Conservation (phyloP, 306 rosid species). For the Dryas alaskensis region DNA sequence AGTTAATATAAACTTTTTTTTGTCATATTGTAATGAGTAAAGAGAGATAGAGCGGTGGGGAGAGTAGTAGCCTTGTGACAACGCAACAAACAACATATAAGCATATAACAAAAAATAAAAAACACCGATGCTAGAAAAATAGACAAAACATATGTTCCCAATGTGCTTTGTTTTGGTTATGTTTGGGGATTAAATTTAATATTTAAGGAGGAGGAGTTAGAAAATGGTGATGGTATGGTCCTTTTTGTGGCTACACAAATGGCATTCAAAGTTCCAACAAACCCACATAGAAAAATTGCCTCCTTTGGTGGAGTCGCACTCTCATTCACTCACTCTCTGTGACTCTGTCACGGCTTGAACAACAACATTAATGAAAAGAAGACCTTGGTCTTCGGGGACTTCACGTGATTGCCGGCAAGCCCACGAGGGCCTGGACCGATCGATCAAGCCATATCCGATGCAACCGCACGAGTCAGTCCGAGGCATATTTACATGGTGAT, state of each 20-base stretch:
- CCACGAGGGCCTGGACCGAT: slow-evolving; percentile 32
- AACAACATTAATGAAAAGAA: background rate
- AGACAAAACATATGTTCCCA: slow-evolving; percentile 32
- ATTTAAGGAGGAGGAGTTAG: background rate
- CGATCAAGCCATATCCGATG: background rate
- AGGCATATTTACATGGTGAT: background rate
- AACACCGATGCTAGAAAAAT: background rate
- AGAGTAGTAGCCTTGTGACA: too few species aligned
- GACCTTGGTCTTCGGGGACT: background rate
- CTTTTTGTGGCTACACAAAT: background rate
- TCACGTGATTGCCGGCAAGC: slow-evolving; percentile 44
- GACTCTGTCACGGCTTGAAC: background rate
- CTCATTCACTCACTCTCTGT: background rate
- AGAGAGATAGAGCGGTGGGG: background rate
- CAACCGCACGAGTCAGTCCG: slow-evolving; percentile 24
- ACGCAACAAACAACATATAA: background rate
- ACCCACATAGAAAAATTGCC: slow-evolving; percentile 31
- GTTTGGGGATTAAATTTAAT: slow-evolving; percentile 17
- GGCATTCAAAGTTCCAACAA: slow-evolving; percentile 21
- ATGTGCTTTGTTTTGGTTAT: slow-evolving; percentile 20
- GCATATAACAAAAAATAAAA: background rate
- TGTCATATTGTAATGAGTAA: background rate
- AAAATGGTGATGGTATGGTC: slow-evolving; percentile 12
- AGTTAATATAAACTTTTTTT: slow-evolving; percentile 1
- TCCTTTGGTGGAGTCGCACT: slow-evolving; percentile 11